These are phyloP conservation scores for Coleophoma cylindrospora DNA, from an alignment of 2,329 filamentous ascomycete genomes.

Conservation along the genomic window DNA sequence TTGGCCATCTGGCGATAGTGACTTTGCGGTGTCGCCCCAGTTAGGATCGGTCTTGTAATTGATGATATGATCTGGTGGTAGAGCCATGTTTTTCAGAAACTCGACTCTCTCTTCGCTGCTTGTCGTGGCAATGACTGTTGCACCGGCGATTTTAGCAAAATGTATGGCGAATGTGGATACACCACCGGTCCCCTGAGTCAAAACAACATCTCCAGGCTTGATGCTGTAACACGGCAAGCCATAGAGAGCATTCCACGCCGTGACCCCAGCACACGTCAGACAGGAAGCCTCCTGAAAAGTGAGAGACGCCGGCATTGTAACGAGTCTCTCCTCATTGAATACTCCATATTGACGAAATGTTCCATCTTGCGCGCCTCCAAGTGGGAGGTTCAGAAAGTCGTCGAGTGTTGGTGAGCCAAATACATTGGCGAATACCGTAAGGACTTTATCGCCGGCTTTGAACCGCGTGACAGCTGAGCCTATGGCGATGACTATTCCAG, in stretches of 20 bases:
- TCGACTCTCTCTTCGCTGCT: too few species aligned
- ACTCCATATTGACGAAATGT: not conserved
- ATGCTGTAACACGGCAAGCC: conserved; percentile 36
- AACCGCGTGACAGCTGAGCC: conserved; percentile 40
- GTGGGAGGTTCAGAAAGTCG: not conserved
- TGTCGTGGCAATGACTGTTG: too few species aligned
- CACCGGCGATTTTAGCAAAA: not conserved
- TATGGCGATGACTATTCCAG: conserved; percentile 38
- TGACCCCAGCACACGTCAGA: conserved; percentile 42
- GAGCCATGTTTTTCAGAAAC: too few species aligned
- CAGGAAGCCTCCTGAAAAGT: conserved; percentile 30
- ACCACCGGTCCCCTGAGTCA: conserved; percentile 5
- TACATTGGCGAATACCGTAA: conserved; percentile 44
- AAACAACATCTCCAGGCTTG: conserved; percentile 24
- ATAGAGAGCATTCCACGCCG: conserved; percentile 47
- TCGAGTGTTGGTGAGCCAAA: not conserved
- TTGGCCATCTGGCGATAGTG: too few species aligned
- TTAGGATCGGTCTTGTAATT: too few species aligned
- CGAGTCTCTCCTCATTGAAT: not conserved
- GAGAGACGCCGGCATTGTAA: not conserved
- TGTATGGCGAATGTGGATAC: conserved; percentile 3
- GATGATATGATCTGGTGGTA: too few species aligned
- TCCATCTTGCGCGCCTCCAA: not conserved
- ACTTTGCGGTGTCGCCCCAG: too few species aligned
- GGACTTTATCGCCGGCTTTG: conserved; percentile 49